phyloP scores from a whole-genome alignment of 805 yeast genomes.

The Wickerhamomyces rabaulensis region DNA sequence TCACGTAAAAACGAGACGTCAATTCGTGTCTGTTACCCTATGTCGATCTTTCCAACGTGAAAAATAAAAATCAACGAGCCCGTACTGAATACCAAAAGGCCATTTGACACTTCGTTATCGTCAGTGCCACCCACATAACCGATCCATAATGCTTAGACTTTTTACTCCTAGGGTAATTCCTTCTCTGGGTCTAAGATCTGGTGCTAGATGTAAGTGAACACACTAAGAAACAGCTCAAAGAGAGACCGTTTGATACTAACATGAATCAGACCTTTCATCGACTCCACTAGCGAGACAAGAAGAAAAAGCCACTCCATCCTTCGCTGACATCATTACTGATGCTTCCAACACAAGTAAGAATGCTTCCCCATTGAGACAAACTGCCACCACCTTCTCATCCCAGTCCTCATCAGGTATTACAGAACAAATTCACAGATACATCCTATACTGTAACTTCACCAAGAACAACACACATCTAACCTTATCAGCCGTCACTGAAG shows the following conservation, averaged over 20 bases:
- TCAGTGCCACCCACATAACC: not conserved
- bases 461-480: slow-evolving; percentile 82
- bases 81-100: too few species aligned
- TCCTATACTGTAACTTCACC: slow-evolving; percentile 70
- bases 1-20: too few species aligned
- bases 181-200: not conserved
- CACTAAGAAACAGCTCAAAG: not conserved
- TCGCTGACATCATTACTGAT: not conserved
- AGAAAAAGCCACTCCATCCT: slow-evolving; percentile 8
- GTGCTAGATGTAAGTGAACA: not conserved
- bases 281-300: slow-evolving; percentile 6
- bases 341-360: too few species aligned
- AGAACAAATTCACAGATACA: slow-evolving; percentile 50
- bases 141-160: not conserved
- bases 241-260: not conserved
- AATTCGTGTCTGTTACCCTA: too few species aligned
- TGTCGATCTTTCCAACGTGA: not conserved
- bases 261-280: slow-evolving; percentile 4
- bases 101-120: not conserved
- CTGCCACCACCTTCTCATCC: slow-evolving; percentile 1
- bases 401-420: slow-evolving; percentile 9
- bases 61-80: not conserved
- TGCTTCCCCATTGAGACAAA: not conserved
- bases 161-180: not conserved
- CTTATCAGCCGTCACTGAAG: slow-evolving; percentile 65